Conservation (phyloP, 805 yeast species). For the Torulaspora delbrueckii region DNA sequence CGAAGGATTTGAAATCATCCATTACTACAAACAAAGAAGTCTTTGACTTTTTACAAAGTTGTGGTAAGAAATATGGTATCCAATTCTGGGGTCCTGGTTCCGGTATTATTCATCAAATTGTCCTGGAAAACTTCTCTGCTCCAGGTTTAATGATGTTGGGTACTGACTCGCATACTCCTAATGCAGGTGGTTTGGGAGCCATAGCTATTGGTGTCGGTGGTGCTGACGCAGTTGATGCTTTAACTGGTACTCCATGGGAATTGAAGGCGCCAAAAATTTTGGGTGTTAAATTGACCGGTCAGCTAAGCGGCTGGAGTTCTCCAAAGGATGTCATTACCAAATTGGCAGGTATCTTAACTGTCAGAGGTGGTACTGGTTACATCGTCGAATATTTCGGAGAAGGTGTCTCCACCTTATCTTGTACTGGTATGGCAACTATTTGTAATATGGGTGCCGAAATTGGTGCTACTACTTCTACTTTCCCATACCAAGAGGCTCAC, state of each 20-base stretch:
- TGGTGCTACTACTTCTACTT: constrained; percentile 96
- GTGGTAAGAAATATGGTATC: constrained; percentile 92
- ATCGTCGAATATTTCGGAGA: constrained; percentile 96
- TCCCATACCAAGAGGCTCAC: constrained; percentile 88
- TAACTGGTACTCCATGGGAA: constrained; percentile 98
- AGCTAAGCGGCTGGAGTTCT: constrained; percentile 88
- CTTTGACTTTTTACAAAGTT: constrained; percentile 86
- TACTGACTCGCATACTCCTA: constrained; percentile 98
- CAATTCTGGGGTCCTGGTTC: constrained; percentile 99
- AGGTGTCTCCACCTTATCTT: constrained; percentile 81
- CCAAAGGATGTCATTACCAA: constrained; percentile 95
- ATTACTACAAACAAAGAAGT: constrained; percentile 88
- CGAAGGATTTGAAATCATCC: constrained; percentile 72
- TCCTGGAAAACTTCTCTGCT: constrained; percentile 90
- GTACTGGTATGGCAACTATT: constrained; percentile 99
- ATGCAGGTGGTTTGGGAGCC: constrained; percentile 98
- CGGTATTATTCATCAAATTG: constrained; percentile 97
- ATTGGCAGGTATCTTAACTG: constrained; percentile 88
- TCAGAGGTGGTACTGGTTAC: constrained; percentile 96
- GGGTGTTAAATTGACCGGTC: constrained; percentile 91
- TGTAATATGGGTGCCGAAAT: constrained; percentile 99
- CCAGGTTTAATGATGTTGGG: constrained; percentile 98
- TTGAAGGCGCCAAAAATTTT: constrained; percentile 92
- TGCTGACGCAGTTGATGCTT: constrained; percentile 98
- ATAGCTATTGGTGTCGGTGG: constrained; percentile 99